A percentile compares a stretch with the other conserved stretches of the same genome.
phyloP scores from a whole-genome alignment of 1,284 basidiomycete genomes.

The Agaricales sp. region DNA sequence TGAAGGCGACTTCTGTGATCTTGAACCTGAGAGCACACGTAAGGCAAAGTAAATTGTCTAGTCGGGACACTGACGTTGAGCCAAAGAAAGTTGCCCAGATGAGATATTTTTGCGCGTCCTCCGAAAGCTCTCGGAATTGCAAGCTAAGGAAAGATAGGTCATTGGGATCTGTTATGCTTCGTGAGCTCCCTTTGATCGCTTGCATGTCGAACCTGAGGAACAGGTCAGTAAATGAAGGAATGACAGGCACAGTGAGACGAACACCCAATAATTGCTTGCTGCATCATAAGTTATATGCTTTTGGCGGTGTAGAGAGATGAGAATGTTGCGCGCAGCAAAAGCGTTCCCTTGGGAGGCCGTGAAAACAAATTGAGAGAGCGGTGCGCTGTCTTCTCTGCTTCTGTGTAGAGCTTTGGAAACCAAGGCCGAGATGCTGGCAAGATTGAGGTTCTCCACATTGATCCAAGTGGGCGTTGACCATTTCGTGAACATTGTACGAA shows the following conservation, averaged over 20 bases:
- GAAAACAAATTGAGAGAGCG: slow-evolving; percentile 44
- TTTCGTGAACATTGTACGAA: slow-evolving; percentile 44
- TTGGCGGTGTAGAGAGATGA: slow-evolving; percentile 49
- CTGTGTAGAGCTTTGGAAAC: slow-evolving; percentile 54
- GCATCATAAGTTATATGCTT: slow-evolving; percentile 29
- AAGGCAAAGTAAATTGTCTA: slow-evolving; percentile 4
- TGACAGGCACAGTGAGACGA: slow-evolving; percentile 15
- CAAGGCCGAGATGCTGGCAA: slow-evolving; percentile 41
- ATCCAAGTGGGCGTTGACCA: slow-evolving; percentile 55
- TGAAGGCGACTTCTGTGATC: slow-evolving; percentile 55
- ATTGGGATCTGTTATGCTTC: slow-evolving; percentile 44
- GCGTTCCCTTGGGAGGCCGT: slow-evolving; percentile 54
- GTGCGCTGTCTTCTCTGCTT: slow-evolving; percentile 41
- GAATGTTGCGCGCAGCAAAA: slow-evolving; percentile 50
- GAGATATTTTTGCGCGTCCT: slow-evolving; percentile 54
- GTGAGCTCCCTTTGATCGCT: slow-evolving; percentile 40
- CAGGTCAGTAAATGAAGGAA: slow-evolving; percentile 55
- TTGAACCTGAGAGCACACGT: slow-evolving; percentile 38
- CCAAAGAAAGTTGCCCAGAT: slow-evolving; percentile 65
- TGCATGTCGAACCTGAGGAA: slow-evolving; percentile 53
- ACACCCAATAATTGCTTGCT: neutral
- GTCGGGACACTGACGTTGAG: slow-evolving; percentile 36
- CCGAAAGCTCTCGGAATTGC: slow-evolving; percentile 49
- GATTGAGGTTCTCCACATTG: slow-evolving; percentile 45
- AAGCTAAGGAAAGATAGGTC: slow-evolving; percentile 51